A percentile compares a stretch with the other conserved stretches of the same genome.
Evolutionary conservation across 116 monocot genomes (phyloP).

Genomic region (Zostera marina): DNA sequence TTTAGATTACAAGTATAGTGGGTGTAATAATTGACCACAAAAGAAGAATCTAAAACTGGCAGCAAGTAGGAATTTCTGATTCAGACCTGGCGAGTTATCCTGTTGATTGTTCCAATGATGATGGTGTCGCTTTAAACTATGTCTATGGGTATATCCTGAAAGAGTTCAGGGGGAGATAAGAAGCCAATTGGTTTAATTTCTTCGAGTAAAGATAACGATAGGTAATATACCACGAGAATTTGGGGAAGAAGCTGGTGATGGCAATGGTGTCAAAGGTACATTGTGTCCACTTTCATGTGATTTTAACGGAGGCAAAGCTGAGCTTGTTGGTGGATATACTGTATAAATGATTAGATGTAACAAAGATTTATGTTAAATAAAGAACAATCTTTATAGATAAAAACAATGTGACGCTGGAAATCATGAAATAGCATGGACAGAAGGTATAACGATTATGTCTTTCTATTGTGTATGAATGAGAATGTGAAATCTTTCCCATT

Average conservation of each 20-base stretch:
- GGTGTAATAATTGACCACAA: not conserved
- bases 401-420: too few species aligned
- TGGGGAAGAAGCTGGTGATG: constrained; percentile 2
- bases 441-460: too few species aligned
- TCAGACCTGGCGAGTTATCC: constrained; percentile 28
- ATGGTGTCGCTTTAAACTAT: constrained; percentile 4
- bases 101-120: constrained; percentile 20
- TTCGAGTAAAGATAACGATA: not conserved
- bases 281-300: not conserved
- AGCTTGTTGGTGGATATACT: constrained; percentile 3
- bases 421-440: too few species aligned
- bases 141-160: constrained; percentile 17
- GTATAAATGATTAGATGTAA: not conserved
- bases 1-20: not conserved
- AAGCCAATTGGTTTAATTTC: not conserved
- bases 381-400: not conserved
- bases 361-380: not conserved
- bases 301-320: constrained; percentile 2
- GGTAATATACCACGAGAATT: not conserved
- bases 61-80: not conserved
- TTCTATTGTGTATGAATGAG: too few species aligned
- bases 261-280: not conserved
- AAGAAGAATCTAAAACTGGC: not conserved
- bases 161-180: not conserved
- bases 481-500: too few species aligned